Evolutionary conservation across 139 green algal species (phyloP).

Genomic region (Spirogloea muscicola): DNA sequence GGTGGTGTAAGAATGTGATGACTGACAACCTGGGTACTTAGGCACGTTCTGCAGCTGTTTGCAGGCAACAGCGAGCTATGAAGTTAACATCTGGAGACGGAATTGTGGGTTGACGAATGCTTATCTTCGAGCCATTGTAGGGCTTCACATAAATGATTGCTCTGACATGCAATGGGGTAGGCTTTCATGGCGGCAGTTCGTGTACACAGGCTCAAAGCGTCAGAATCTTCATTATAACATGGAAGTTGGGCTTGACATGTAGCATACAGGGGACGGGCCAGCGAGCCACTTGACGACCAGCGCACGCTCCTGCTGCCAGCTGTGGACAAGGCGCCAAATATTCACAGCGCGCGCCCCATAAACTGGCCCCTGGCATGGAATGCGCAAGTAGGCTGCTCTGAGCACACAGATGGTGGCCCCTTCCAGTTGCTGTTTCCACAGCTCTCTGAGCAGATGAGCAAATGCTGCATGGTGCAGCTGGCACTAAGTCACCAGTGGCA

Average conservation of each 20-base stretch:
- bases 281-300: conserved; percentile 1
- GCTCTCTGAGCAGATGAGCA: background rate
- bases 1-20: too few species aligned
- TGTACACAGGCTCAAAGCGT: background rate
- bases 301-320: background rate
- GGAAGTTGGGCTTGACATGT: background rate
- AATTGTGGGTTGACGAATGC: too few species aligned
- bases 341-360: background rate
- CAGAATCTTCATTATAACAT: background rate
- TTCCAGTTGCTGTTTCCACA: background rate
- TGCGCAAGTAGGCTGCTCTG: too few species aligned
- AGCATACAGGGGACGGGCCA: background rate
- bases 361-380: background rate
- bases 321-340: background rate
- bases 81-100: too few species aligned
- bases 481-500: background rate
- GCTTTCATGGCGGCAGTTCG: background rate
- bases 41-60: too few species aligned
- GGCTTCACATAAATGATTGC: too few species aligned
- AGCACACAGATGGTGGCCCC: background rate
- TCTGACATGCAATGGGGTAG: background rate
- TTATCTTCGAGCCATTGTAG: too few species aligned
- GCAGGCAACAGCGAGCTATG: too few species aligned
- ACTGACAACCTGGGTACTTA: too few species aligned
- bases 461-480: background rate